These are phyloP conservation scores for Mucor mucedo DNA, from an alignment of 371 early-diverging fungal species.

Conservation along the genomic window DNA sequence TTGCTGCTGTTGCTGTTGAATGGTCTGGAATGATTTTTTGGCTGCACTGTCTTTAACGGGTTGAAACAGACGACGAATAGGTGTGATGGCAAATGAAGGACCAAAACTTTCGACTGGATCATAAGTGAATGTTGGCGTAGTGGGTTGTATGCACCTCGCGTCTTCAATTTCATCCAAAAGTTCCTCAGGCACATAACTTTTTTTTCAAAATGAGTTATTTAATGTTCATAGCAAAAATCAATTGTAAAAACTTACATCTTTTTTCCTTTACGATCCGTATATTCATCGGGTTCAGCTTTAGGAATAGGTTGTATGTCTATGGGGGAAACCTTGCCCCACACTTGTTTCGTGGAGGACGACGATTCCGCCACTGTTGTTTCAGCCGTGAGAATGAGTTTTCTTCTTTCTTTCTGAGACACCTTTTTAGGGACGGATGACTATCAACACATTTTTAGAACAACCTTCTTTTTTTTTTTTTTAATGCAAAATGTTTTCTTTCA, in stretches of 20 bases:
- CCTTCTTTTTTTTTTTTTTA: background rate
- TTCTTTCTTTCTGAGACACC: slow-evolving; percentile 52
- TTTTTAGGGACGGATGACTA: slow-evolving; percentile 38
- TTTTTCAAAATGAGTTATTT: background rate
- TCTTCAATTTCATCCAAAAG: slow-evolving; percentile 14
- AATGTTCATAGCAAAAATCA: background rate
- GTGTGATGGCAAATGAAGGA: slow-evolving; percentile 29
- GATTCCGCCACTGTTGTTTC: slow-evolving; percentile 30
- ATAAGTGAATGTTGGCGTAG: slow-evolving; percentile 14
- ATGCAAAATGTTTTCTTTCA: no score
- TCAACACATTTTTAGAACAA: background rate
- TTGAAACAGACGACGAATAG: slow-evolving; percentile 25
- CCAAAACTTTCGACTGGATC: slow-evolving; percentile 36
- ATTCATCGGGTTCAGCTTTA: background rate
- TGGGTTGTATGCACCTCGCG: background rate
- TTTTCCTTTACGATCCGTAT: slow-evolving; percentile 35
- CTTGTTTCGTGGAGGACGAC: slow-evolving; percentile 28
- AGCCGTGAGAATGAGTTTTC: slow-evolving; percentile 39
- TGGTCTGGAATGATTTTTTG: slow-evolving; percentile 43
- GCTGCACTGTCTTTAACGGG: no score
- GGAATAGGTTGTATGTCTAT: slow-evolving; percentile 7
- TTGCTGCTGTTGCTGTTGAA: slow-evolving; percentile 50
- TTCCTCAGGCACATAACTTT: slow-evolving; percentile 36
- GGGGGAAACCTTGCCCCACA: slow-evolving; percentile 45
- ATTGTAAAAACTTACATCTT: slow-evolving; percentile 37